A percentile compares a stretch with the other conserved stretches of the same genome.
Evolutionary conservation across 2,329 filamentous ascomycete genomes (phyloP).

Genomic region (Lasiodiplodia theobromae): DNA sequence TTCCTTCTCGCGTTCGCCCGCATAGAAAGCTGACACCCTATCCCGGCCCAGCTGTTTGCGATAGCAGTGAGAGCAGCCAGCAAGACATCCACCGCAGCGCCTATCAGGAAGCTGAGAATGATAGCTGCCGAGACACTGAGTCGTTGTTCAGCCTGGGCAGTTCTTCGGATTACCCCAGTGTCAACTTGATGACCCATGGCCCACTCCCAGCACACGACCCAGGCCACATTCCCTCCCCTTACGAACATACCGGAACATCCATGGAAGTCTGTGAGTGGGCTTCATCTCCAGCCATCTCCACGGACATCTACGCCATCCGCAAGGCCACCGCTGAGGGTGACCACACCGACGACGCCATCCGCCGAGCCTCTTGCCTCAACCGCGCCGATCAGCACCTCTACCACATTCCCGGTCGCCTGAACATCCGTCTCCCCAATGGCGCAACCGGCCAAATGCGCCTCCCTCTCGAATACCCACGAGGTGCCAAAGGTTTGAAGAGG

Average conservation of each 20-base stretch:
- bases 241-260: neutral
- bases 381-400: neutral
- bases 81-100: no score
- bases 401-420: neutral
- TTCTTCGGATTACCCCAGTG: neutral
- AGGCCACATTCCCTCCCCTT: neutral
- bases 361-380: neutral
- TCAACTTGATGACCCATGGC: neutral
- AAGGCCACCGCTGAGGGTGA: neutral
- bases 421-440: neutral
- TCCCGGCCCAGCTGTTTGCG: no score
- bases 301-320: neutral
- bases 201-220: neutral
- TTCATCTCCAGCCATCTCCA: neutral
- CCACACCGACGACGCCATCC: neutral
- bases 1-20: neutral
- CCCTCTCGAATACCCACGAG: neutral
- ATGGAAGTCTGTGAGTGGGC: slow-evolving; percentile 15
- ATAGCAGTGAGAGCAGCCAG: no score
- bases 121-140: neutral
- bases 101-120: neutral
- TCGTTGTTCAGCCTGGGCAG: no score
- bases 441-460: neutral
- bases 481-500: neutral
- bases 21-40: no score